phyloP scores from a whole-genome alignment of 2,329 filamentous ascomycete genomes.

The Lasiodiplodia sp. region DNA sequence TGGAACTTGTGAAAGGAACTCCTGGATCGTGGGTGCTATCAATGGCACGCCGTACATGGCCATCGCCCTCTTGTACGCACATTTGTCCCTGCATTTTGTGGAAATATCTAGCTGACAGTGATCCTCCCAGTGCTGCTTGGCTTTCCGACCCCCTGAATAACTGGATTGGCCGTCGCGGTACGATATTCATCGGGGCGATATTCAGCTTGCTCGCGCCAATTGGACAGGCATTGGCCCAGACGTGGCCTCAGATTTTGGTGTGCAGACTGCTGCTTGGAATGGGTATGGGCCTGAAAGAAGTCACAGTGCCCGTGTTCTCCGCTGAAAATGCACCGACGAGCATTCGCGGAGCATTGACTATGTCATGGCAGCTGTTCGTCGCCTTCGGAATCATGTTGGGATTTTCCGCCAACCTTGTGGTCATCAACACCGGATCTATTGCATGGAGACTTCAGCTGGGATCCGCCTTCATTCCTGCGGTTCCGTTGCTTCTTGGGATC shows the following conservation, averaged over 20 bases:
- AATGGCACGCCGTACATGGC: conserved; percentile 35
- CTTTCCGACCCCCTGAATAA: conserved; percentile 34
- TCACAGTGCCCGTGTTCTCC: conserved; percentile 53
- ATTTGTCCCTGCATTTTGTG: neutral
- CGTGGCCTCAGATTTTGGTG: conserved; percentile 50
- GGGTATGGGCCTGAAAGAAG: conserved; percentile 55
- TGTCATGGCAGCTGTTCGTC: conserved; percentile 56
- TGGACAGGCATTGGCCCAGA: conserved; percentile 45
- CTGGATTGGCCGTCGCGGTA: conserved; percentile 39
- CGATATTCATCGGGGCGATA: conserved; percentile 39
- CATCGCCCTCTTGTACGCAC: conserved; percentile 30
- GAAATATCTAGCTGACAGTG: too few species aligned
- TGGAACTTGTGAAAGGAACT: conserved; percentile 41
- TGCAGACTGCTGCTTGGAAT: conserved; percentile 42
- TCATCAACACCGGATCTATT: conserved; percentile 45
- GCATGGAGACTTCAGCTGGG: conserved; percentile 51
- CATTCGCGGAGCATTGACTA: conserved; percentile 54
- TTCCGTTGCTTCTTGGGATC: conserved; percentile 46
- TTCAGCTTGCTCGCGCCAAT: conserved; percentile 45
- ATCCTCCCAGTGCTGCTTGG: conserved; percentile 2
- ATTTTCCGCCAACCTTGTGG: conserved; percentile 49
- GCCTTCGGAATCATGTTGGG: conserved; percentile 56
- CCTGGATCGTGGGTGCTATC: conserved; percentile 39
- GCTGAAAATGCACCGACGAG: conserved; percentile 48
- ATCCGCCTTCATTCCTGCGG: conserved; percentile 49